These are phyloP conservation scores for Diaporthe vaccinii DNA, from an alignment of 2,329 filamentous ascomycete genomes.

Conservation along the genomic window DNA sequence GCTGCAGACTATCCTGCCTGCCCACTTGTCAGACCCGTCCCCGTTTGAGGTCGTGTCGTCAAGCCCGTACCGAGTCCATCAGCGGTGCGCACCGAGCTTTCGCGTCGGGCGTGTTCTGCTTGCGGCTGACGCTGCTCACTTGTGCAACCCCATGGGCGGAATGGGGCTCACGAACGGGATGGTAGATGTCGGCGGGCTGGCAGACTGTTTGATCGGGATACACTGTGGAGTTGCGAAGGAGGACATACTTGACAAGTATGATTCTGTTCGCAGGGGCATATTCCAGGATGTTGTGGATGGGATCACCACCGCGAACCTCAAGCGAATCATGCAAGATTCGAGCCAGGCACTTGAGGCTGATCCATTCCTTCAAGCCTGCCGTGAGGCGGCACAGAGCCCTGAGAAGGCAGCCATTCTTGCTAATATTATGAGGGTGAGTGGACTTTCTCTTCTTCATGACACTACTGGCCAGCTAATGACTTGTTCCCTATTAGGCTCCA, in stretches of 20 bases:
- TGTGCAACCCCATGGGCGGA: slow-evolving; percentile 35
- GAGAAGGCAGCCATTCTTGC: slow-evolving; percentile 11
- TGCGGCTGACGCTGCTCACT: slow-evolving; percentile 34
- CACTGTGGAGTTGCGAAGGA: not conserved
- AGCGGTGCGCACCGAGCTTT: slow-evolving; percentile 7
- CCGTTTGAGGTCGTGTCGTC: slow-evolving; percentile 13
- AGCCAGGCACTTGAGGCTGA: not conserved
- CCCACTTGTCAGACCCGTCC: not conserved
- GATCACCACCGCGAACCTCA: slow-evolving; percentile 22
- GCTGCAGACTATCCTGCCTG: not conserved
- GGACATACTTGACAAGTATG: slow-evolving; percentile 29
- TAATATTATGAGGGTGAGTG: slow-evolving; percentile 1
- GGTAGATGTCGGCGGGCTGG: slow-evolving; percentile 26
- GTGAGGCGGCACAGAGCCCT: slow-evolving; percentile 4
- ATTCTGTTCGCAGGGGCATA: slow-evolving; percentile 17
- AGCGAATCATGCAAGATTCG: slow-evolving; percentile 13
- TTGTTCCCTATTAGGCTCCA: not conserved
- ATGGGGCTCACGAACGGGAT: slow-evolving; percentile 30
- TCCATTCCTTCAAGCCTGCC: slow-evolving; percentile 6
- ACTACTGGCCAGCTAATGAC: not conserved
- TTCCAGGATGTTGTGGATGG: slow-evolving; percentile 24
- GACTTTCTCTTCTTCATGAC: accelerated
- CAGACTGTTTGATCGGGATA: slow-evolving; percentile 16
- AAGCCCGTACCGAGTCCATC: slow-evolving; percentile 19
- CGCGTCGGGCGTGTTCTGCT: slow-evolving; percentile 17